Base-by-base conservation (phyloP, 345 rosid genomes). In the Hibiscus trionum region DNA sequence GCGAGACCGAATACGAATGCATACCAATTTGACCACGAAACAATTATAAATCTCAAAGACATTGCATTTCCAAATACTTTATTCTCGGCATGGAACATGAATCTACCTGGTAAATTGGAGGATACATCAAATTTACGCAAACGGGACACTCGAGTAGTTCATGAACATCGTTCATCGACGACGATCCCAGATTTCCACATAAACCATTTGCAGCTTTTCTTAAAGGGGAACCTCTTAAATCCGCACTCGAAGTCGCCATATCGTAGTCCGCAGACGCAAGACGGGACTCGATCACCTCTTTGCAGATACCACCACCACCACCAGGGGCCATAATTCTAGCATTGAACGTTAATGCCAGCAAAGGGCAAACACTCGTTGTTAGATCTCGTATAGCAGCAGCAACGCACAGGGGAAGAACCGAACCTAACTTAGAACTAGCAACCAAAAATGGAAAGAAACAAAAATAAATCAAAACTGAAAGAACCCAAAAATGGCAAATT, bases 81-180 rank as follows among this genome's bases (percentile, higher is more conserved):
- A 61, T 11, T 37, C 19, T 27, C 27, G 8, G 44, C 7, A 44
- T 21, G 29, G 17, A 29, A 66, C 27, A 3, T 68, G 21, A 56
- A 42, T 75, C 74, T 53, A 92, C 97, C 97, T 92, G 96, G 82
- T 85, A 78, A 73, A 92, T 90, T 55, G 96, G 97, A 77, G 96
- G 96, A 78, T 85, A 90, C 93, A 92, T 92, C 3, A 88, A 77
- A 78, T 80, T 85, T 77, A 85, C 77, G 83, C 97, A 92, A 72
- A 88, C 86, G 7, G 90, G 86, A 75, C 97, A 92, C 70, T 92
- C 97, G 1, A 92, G 94, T 42, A 93, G 88, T 76, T 90, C 90
- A 4, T 90, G 90, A 67, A 92, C 90, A 74, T 86, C 88, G 55
- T 88, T 84, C 66, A 76, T 80, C 56, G 89, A 83, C 27, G 85